Conservation (phyloP, 305 asterid genomes). For the Fraxinus baroniana region DNA sequence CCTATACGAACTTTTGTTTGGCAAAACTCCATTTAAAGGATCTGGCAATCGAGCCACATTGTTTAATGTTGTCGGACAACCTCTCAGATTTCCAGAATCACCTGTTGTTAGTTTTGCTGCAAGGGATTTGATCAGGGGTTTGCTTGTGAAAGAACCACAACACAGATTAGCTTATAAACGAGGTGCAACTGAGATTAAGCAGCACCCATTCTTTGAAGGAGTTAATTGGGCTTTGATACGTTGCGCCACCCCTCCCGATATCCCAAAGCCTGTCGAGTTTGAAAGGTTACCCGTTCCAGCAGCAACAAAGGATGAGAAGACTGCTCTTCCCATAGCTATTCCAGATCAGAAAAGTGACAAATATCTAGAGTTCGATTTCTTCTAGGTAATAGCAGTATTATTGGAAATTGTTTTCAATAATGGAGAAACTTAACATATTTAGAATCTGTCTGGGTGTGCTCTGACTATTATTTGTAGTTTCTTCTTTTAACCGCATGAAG, state of each 20-base stretch:
- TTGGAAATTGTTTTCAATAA: constrained; percentile 9
- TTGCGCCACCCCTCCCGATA: constrained; percentile 56
- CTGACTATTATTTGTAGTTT: neutral
- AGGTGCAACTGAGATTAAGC: constrained; percentile 56
- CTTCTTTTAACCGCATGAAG: neutral
- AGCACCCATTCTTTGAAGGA: constrained; percentile 54
- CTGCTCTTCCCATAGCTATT: constrained; percentile 18
- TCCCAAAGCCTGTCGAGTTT: constrained; percentile 39
- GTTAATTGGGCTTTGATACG: constrained; percentile 57
- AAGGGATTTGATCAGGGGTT: constrained; percentile 46
- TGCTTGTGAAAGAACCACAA: constrained; percentile 56
- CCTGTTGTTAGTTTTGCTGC: constrained; percentile 50
- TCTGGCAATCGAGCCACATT: constrained; percentile 47
- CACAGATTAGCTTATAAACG: constrained; percentile 46
- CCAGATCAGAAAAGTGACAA: constrained; percentile 31
- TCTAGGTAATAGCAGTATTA: constrained; percentile 27
- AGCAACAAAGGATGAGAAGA: constrained; percentile 12
- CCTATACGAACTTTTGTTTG: constrained; percentile 45
- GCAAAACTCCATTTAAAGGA: constrained; percentile 55
- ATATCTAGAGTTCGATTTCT: constrained; percentile 55
- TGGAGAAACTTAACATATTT: neutral
- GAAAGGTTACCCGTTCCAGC: constrained; percentile 27
- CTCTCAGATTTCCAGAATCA: constrained; percentile 45
- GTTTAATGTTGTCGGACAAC: constrained; percentile 52
- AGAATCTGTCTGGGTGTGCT: neutral